Evolutionary conservation across 768 basidiomycete species (phyloP).

Genomic region (Jaapia argillacea): DNA sequence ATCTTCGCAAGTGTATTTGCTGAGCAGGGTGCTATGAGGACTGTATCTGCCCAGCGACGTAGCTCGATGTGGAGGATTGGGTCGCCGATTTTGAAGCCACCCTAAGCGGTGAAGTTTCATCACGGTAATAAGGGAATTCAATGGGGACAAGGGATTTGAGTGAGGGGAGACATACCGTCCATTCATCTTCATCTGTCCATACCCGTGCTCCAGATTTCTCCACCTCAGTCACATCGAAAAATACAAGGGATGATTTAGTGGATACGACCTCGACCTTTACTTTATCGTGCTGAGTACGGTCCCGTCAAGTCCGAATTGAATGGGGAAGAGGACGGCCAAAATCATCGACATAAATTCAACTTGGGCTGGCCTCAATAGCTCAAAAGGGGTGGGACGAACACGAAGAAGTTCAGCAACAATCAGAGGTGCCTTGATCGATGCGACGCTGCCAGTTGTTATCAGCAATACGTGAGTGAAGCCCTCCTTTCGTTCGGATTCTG

Average conservation of each 20-base stretch:
- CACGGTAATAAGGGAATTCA: background rate
- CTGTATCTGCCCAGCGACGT: conserved; percentile 88
- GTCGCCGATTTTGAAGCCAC: conserved; percentile 68
- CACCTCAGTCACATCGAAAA: conserved; percentile 54
- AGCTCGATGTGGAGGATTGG: conserved; percentile 96
- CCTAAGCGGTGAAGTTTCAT: conserved; percentile 40
- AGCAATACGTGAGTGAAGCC: conserved; percentile 62
- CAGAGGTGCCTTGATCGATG: conserved; percentile 86
- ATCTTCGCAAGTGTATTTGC: conserved; percentile 97
- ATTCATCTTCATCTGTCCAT: conserved; percentile 91
- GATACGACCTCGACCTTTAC: conserved; percentile 80
- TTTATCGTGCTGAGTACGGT: conserved; percentile 46
- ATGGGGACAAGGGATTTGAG: no score
- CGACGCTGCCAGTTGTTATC: conserved; percentile 91
- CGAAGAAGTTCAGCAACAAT: conserved; percentile 70
- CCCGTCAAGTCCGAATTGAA: background rate
- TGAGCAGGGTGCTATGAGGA: conserved; percentile 91
- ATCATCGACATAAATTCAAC: no score
- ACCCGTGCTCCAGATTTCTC: conserved; percentile 45
- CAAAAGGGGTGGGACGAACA: conserved; percentile 46
- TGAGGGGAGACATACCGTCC: conserved; percentile 68
- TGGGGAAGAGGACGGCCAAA: no score
- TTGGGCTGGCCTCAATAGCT: no score
- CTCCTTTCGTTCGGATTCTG: conserved; percentile 18
- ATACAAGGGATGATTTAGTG: conserved; percentile 67